Base-by-base conservation (phyloP, 2,329 filamentous ascomycete species). In the Hysterium pulicare region DNA sequence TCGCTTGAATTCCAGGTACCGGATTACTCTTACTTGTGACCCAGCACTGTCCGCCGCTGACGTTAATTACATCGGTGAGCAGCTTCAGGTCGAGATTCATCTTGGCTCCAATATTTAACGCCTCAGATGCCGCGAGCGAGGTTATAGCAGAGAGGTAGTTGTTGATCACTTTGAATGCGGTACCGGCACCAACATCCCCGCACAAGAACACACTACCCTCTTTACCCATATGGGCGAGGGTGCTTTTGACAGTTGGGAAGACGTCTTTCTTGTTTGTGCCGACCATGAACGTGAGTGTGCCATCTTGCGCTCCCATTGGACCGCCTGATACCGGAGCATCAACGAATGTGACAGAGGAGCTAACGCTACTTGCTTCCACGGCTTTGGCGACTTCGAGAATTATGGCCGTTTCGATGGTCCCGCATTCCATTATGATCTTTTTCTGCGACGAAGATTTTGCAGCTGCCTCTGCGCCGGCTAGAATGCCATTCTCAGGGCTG, bases 81-180 rank as follows among this genome's bases (percentile, higher is more conserved):
- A 77, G 70, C 3, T 71, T 59, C 0, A 78, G 76, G 46, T 81
- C 76, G 41, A 83, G 64, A 0, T 28, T 28, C 79, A 78, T 4
- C 1, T 70, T 62, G 67, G 83, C 82, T 0, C 78, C 78, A 58
- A 83, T 78, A 44, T 81, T 74, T 67, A 82, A 75, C 1, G 78
- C 77, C 55, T 83, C 79, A 0, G 75, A 71, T 31, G 69, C 72
- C 0, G 78, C 78, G 40, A 83, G 78, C 4, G 78, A 74, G 44
- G 82, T 81, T 16, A 81, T 64, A 1, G 76, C 78, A 0, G 74
- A 79, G 38, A 76, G 70, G 57, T 83, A 83, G 51, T 83, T 83
- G 55, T 83, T 83, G 42, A 72, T 78, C 5, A 82, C 62, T 58
- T 82, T 83, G 0, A 78, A 77, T 0, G 76, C 73, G 3, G 83